Base-by-base conservation (phyloP, 768 basidiomycete genomes). In the Leccinum disarticulatum region DNA sequence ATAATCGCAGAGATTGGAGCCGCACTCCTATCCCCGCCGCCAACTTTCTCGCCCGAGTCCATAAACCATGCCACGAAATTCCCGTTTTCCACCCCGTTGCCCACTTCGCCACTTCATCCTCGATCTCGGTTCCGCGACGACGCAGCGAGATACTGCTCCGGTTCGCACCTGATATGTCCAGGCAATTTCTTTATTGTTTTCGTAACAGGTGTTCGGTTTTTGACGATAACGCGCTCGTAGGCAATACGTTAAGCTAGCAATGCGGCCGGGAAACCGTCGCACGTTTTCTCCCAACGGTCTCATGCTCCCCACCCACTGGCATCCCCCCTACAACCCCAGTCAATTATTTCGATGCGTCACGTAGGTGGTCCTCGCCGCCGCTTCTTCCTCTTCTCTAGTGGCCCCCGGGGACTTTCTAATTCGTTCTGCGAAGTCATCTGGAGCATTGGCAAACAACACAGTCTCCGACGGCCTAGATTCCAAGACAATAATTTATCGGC, bases 31-130 rank as follows among this genome's bases (percentile, higher is more conserved):
- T 59, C 35, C 31, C 2, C 53, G 38, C 41, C 47, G 28, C 47
- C 15, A 27, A 22, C 38, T 53, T 58, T 52, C 54, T 46, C 19
- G 27, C 27, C 38, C 41, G 4, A 53, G 19, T 46, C 43, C 54
- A 49, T 53, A 46, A 41, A 50, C 35, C n/a, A 4, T 30, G 31
- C 36, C 53, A 55, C 36, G 54, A 38, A 19, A 54, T 25, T 64
- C 14, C 48, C 7, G n/a, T 51, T 56, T 17, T 4, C 38, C 30
- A 52, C 11, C 46, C 47, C 22, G 15, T 57, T 5, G 3, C 19
- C 30, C n/a, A 15, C 14, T 36, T 11, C 27, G 14, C 36, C 36
- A 19, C n/a, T 27, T 3, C 22, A 17, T 43, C 41, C 50, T 49
- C 31, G 8, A 31, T 52, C 19, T 41, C 25, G 36, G 47, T 49